Conservation (phyloP, 1,284 basidiomycete genomes). For the Microbotryum saponariae region DNA sequence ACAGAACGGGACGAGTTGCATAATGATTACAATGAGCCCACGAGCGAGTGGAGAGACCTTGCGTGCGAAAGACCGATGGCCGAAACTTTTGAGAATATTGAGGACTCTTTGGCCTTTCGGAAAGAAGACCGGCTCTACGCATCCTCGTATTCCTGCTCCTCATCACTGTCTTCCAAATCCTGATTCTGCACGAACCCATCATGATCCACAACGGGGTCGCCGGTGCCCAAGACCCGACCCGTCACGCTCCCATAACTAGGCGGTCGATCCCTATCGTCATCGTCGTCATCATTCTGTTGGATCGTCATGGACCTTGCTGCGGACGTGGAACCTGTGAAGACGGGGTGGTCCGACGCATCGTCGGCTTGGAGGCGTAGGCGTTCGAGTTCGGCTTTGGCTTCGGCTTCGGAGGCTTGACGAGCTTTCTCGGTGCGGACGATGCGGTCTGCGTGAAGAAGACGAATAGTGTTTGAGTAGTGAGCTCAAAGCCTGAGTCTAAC, state of each 20-base stretch:
- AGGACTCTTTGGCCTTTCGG: too few species aligned
- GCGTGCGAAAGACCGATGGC: too few species aligned
- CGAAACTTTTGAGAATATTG: too few species aligned
- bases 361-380: slow-evolving; percentile 1
- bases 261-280: slow-evolving; percentile 3
- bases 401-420: background rate
- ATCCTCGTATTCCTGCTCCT: slow-evolving; percentile 1
- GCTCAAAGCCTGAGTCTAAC: background rate
- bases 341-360: background rate
- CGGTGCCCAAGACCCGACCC: slow-evolving; percentile 22
- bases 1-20: too few species aligned
- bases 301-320: slow-evolving; percentile 1
- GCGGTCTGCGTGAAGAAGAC: background rate
- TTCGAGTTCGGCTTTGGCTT: slow-evolving; percentile 1
- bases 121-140: too few species aligned
- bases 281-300: background rate
- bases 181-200: slow-evolving; percentile 16
- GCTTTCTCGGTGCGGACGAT: background rate
- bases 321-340: background rate
- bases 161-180: slow-evolving; percentile 8
- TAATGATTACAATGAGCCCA: too few species aligned
- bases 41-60: too few species aligned
- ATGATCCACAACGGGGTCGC: background rate
- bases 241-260: slow-evolving; percentile 15
- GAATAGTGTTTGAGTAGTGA: background rate